Base-by-base conservation (phyloP, 2,329 filamentous ascomycete species). In the Colletotrichum trifolii region DNA sequence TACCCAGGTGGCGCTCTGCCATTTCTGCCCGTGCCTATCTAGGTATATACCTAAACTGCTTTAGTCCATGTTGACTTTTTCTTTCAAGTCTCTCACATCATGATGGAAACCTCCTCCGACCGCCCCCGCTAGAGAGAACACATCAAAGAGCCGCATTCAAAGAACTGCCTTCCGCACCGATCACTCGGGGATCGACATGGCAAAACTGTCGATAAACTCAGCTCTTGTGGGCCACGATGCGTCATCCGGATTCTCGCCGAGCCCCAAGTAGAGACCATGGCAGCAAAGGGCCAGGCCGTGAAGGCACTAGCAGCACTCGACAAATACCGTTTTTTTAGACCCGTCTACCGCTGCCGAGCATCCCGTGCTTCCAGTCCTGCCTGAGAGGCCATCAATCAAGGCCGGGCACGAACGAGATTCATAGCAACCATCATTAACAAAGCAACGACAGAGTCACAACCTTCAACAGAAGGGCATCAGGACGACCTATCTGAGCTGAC, bases 1-100 rank as follows among this genome's bases (percentile, higher is more conserved):
- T 62, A 56, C 52, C 52, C 47, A 36, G 62, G 58, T 56, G 62
- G 58, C 62, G 62, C 62, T 56, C 62, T 62, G 62, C 53, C 62
- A 53, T 56, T 62, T 56, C 53, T 35, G 43, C 57, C 36, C 57
- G 40, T 65, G 58, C 34, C 52, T 33, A 50, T n/a, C 33, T 12
- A n/a, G 7, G 4, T 9, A 13, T 15, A 10, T 3, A 12, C 48
- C 52, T 48, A 55, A 45, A 34, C n/a, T 48, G 49, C 17, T 40
- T 52, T 33, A 15, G 46, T 38, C 11, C 50, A 34, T 13, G 35
- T 4, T 43, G 9, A n/a, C 34, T 49, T 34, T 50, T 15, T 10
- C 52, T 56, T 61, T 52, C 58, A 46, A 35, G 17, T 40, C 46
- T n/a, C 33, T 15, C 25, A 25, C 25, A 25, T 25, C 25, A 25